A percentile compares a stretch with the other conserved stretches of the same genome.
These are phyloP conservation scores for Melampsora medusae DNA, from an alignment of 1,284 basidiomycete species.

Conservation along the genomic window DNA sequence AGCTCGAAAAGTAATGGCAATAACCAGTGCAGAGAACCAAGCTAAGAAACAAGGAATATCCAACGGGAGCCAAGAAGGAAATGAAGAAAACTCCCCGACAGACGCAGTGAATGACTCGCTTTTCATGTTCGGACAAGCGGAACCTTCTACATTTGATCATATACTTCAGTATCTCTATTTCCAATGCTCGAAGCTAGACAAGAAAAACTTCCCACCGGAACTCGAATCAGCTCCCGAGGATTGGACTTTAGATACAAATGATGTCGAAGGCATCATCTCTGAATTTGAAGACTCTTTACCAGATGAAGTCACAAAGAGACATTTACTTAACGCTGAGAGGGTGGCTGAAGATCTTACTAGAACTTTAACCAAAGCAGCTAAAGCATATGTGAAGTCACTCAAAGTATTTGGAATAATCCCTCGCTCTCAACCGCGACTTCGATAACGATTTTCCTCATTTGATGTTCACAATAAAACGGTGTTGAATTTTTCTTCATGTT, in stretches of 20 bases:
- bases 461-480: too few relatives aligned
- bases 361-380: conserved; percentile 36
- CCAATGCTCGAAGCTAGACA: conserved; percentile 18
- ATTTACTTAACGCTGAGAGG: conserved; percentile 18
- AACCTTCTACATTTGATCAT: conserved; percentile 8
- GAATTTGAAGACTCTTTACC: conserved; percentile 26
- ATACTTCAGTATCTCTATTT: conserved; percentile 23
- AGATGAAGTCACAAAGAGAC: conserved; percentile 9
- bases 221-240: too few relatives aligned
- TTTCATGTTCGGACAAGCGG: conserved; percentile 7
- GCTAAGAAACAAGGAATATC: too few relatives aligned
- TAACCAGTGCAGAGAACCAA: conserved; percentile 3
- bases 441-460: too few relatives aligned
- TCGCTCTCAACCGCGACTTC: too few relatives aligned
- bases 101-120: background rate
- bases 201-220: conserved; percentile 16
- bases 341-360: conserved; percentile 35
- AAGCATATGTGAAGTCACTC: conserved; percentile 26
- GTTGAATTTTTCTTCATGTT: too few relatives aligned
- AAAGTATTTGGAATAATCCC: background rate
- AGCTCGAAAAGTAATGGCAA: conserved; percentile 14
- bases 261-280: conserved; percentile 7
- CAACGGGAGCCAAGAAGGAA: too few relatives aligned
- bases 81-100: background rate
- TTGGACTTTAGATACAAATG: background rate